These are phyloP conservation scores for Colletotrichum graminicola DNA, from an alignment of 2,329 filamentous ascomycete species.

Conservation along the genomic window DNA sequence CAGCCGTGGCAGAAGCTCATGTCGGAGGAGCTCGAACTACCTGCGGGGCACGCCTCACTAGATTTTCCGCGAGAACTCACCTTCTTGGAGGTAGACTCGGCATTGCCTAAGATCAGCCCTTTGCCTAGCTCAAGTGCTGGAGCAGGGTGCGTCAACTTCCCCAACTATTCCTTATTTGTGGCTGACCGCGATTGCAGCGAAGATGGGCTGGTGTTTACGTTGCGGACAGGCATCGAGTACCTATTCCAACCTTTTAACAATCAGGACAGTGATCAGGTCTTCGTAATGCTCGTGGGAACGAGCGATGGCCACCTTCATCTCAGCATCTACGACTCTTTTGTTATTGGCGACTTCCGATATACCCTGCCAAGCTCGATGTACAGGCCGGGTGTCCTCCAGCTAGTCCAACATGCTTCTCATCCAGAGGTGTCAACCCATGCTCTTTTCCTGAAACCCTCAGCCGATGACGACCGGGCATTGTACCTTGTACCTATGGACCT, in stretches of 20 bases:
- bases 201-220: constrained; percentile 75
- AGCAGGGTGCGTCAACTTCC: constrained; percentile 64
- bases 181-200: constrained; percentile 51
- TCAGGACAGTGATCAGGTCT: constrained; percentile 79
- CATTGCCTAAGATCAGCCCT: constrained; percentile 81
- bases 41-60: constrained; percentile 47
- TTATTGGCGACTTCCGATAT: constrained; percentile 75
- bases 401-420: constrained; percentile 77
- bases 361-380: constrained; percentile 51
- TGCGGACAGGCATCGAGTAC: constrained; percentile 75
- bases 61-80: constrained; percentile 80
- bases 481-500: constrained; percentile 83
- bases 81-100: constrained; percentile 80
- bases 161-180: neutral
- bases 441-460: constrained; percentile 69
- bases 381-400: constrained; percentile 50
- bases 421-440: constrained; percentile 81
- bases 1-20: constrained; percentile 50
- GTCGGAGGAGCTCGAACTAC: constrained; percentile 46
- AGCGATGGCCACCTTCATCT: constrained; percentile 79
- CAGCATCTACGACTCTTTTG: constrained; percentile 87
- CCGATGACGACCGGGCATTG: constrained; percentile 57
- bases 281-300: constrained; percentile 82
- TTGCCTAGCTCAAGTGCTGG: constrained; percentile 73
- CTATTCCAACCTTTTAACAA: constrained; percentile 74